These are phyloP conservation scores for Piedraia hortae DNA, from an alignment of 2,329 filamentous ascomycete genomes.

Conservation along the genomic window DNA sequence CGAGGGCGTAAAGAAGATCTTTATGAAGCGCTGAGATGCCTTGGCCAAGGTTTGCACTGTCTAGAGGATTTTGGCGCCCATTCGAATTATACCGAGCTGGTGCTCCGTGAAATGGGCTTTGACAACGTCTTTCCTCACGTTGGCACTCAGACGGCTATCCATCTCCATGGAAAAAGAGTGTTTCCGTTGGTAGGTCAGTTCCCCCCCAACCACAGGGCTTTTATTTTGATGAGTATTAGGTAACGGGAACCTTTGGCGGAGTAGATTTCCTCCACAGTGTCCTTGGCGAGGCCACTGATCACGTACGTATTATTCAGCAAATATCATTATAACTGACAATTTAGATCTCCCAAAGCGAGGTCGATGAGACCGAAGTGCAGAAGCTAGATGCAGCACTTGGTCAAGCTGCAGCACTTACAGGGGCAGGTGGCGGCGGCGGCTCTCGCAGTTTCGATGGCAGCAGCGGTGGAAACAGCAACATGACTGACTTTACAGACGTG, in stretches of 20 bases:
- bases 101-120: constrained; percentile 23
- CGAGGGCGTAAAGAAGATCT: constrained; percentile 20
- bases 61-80: constrained; percentile 28
- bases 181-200: constrained; percentile 24
- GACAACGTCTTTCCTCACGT: constrained; percentile 25
- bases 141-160: constrained; percentile 19
- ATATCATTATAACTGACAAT: neutral
- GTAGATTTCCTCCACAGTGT: constrained; percentile 21
- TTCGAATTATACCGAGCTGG: constrained; percentile 27
- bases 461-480: constrained; percentile 6
- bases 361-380: constrained; percentile 21
- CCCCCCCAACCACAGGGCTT: too few species aligned
- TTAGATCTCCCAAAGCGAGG: constrained; percentile 18
- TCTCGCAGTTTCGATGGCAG: too few species aligned
- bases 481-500: constrained; percentile 33
- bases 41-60: constrained; percentile 26
- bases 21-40: constrained; percentile 21
- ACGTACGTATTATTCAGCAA: constrained; percentile 5
- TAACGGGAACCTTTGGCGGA: constrained; percentile 27
- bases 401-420: constrained; percentile 14
- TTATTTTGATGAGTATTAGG: too few species aligned
- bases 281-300: constrained; percentile 22
- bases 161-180: constrained; percentile 20
- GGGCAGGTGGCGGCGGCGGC: too few species aligned
- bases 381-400: constrained; percentile 19